A percentile compares a stretch with the other conserved stretches of the same genome.
Conservation (phyloP, 306 rosid genomes). For the Cicer judaicum region DNA sequence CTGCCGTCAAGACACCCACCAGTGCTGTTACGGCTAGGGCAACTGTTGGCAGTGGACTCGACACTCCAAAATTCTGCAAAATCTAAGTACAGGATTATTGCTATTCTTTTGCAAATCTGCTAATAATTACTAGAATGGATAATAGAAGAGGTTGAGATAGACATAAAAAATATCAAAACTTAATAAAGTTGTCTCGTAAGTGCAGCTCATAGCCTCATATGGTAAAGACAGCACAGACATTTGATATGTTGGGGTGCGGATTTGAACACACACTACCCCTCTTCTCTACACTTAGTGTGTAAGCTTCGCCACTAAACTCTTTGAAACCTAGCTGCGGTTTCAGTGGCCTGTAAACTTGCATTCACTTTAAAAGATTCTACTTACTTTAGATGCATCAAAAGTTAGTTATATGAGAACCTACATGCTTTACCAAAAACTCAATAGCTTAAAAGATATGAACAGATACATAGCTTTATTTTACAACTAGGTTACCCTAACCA, state of each 20-base stretch:
- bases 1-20: conserved; percentile 83
- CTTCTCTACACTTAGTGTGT: too few species aligned
- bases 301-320: too few species aligned
- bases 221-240: too few species aligned
- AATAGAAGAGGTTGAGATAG: background rate
- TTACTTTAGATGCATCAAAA: conserved; percentile 30
- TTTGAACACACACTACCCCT: too few species aligned
- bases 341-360: conserved; percentile 22
- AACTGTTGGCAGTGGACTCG: conserved; percentile 72
- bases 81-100: conserved; percentile 26
- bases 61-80: conserved; percentile 87
- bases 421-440: background rate
- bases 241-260: too few species aligned
- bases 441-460: conserved; percentile 17
- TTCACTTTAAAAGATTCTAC: conserved; percentile 26
- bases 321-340: background rate
- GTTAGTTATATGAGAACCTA: conserved; percentile 14
- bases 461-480: conserved; percentile 8
- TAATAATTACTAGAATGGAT: conserved; percentile 20
- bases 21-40: conserved; percentile 85
- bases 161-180: background rate
- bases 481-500: background rate
- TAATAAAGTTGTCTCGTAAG: background rate
- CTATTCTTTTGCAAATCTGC: conserved; percentile 25
- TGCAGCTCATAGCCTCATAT: too few species aligned